Evolutionary conservation across 371 early-diverging fungal species (phyloP), one percentile per base, ranked within the genome.

Genomic region (Actinomucor elegans): DNA sequence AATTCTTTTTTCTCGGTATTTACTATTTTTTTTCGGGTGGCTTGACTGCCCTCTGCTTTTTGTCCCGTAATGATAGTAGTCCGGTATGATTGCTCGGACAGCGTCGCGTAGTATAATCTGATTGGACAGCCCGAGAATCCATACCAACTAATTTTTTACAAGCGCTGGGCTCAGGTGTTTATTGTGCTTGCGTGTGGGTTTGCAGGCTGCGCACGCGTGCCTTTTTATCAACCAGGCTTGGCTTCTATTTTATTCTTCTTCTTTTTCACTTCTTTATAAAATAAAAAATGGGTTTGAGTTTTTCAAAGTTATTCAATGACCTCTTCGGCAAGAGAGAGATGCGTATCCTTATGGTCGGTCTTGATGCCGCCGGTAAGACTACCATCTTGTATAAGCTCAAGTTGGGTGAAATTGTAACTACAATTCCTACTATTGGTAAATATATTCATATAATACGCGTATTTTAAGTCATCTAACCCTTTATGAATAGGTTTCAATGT

Each of bases 361-460:
- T 95, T 44, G 96, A 96, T 79, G 96, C 94, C 14, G 98, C 99
- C 15, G 99, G 99, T 63, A 99, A 99, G 76, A 99, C 99, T 14
- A 97, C 99, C 64, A 94, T 99, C 72, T 81, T 97, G 64, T 97
- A 93, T 69, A 83, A 74, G 64, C 66, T 77, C 45, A 74, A 92
- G 80, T 77, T 92, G 48, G 97, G 96, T 56, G 97, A 98, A 76
- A 93, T 95, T 26, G 94, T 97, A 34, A 92, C 95, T 24, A 97
- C 98, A 32, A 96, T 98, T 60, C 98, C 98, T 21, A 98, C 87
- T 80, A 77, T 77, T 48, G 77, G 77, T 77, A 73, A 71, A 55
- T n/a, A 17, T 27, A 9, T 3, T 14, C 11, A 9, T 10, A 12
- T 10, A 35, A 27, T 18, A 49, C 49, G 49, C 49, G 49, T 49